A percentile compares a stretch with the other conserved stretches of the same genome.
phyloP scores from a whole-genome alignment of 208 protist genomes.

The Leishmania tropica region DNA sequence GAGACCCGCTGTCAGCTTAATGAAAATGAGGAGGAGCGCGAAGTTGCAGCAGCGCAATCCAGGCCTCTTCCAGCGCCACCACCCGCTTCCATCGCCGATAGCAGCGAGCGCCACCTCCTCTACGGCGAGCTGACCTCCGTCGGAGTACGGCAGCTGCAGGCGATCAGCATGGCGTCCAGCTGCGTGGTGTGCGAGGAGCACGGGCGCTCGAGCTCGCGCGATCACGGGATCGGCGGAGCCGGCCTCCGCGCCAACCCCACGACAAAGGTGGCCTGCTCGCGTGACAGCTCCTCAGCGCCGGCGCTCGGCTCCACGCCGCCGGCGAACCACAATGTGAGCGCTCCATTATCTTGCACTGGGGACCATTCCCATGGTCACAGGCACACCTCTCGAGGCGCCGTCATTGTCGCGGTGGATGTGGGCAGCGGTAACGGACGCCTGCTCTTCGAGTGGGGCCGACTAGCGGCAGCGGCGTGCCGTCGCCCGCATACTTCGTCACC shows the following conservation, averaged over 20 bases:
- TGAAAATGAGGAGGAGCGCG: neutral
- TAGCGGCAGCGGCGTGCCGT: conserved; percentile 38
- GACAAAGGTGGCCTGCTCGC: neutral
- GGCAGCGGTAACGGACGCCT: conserved; percentile 75
- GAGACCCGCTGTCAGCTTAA: neutral
- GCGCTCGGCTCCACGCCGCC: neutral
- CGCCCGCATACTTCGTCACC: conserved; percentile 2
- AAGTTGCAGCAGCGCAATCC: neutral
- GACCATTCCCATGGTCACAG: neutral
- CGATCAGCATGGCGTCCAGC: conserved; percentile 30
- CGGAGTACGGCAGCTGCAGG: conserved; percentile 67
- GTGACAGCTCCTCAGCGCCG: neutral
- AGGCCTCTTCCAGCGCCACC: neutral
- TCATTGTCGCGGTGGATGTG: conserved; percentile 55
- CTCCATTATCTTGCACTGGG: neutral
- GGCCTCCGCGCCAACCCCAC: neutral
- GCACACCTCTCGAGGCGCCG: conserved; percentile 17
- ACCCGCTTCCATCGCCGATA: neutral
- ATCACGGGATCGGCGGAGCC: neutral
- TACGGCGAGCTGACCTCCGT: conserved; percentile 78
- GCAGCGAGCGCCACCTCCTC: conserved; percentile 33
- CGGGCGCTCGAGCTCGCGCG: conserved; percentile 9
- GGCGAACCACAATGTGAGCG: neutral
- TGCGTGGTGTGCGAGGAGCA: conserved; percentile 19
- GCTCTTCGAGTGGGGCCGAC: conserved; percentile 73